Evolutionary conservation across 257 asterid species (phyloP).

Genomic region (Solanum etuberosum): DNA sequence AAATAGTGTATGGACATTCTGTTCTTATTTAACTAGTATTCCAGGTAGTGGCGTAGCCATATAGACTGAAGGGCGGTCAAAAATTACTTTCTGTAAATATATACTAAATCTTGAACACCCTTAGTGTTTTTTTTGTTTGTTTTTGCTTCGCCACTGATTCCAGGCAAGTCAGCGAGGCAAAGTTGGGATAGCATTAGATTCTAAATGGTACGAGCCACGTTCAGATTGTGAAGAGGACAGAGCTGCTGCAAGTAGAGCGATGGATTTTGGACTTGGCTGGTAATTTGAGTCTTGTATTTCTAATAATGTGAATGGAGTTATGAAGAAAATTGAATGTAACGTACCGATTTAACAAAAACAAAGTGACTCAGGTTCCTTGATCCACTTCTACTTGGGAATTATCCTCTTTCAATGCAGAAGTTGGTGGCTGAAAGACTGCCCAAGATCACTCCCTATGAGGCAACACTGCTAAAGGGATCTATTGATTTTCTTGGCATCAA

Average conservation of each 20-base stretch:
- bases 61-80: not conserved
- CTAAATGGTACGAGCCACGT: constrained; percentile 71
- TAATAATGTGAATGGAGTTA: not conserved
- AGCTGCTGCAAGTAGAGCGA: constrained; percentile 63
- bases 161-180: constrained; percentile 59
- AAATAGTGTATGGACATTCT: not conserved
- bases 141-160: not conserved
- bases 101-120: not conserved
- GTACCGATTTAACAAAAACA: not conserved
- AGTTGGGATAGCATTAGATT: constrained; percentile 63
- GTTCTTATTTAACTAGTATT: not conserved
- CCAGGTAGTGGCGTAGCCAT: not conserved
- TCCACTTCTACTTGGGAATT: constrained; percentile 80
- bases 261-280: constrained; percentile 86
- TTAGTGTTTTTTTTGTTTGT: not conserved
- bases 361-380: constrained; percentile 74
- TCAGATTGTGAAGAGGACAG: constrained; percentile 46
- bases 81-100: not conserved
- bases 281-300: constrained; percentile 7
- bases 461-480: constrained; percentile 46
- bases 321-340: not conserved
- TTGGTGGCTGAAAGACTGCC: constrained; percentile 62
- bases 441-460: constrained; percentile 23
- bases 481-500: constrained; percentile 76
- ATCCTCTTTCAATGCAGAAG: constrained; percentile 85